These are phyloP conservation scores for Musa beccarii DNA, from an alignment of 176 grass and related monocot genomes.

Conservation along the genomic window DNA sequence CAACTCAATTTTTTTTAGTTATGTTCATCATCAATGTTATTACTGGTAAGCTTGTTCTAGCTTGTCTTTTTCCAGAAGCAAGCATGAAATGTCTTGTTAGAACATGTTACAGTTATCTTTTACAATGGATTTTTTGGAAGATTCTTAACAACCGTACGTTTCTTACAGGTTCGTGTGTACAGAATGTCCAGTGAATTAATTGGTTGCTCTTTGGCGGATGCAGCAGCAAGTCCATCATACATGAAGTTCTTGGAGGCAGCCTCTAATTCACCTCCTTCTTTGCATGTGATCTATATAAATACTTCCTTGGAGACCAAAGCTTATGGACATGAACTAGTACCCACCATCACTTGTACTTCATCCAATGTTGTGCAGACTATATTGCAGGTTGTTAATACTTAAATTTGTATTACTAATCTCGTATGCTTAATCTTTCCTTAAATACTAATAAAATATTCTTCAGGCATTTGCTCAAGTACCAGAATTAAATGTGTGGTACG, in stretches of 20 bases:
- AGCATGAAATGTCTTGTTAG: not conserved
- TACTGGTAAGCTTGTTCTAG: not conserved
- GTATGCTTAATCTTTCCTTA: not conserved
- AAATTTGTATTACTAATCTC: not conserved
- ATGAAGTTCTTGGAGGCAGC: conserved; percentile 62
- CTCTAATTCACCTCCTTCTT: conserved; percentile 56
- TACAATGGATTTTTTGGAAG: not conserved
- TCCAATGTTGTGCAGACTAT: conserved; percentile 97
- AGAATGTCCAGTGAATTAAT: conserved; percentile 95
- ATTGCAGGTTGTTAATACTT: conserved; percentile 58
- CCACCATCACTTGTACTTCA: conserved; percentile 95
- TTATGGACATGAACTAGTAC: conserved; percentile 81
- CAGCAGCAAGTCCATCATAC: conserved; percentile 80
- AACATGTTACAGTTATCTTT: conserved; percentile 8
- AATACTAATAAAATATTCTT: conserved; percentile 13
- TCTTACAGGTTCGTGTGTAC: conserved; percentile 75
- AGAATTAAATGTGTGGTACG: conserved; percentile 85
- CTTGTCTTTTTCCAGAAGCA: not conserved
- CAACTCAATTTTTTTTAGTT: not conserved
- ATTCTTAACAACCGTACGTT: not conserved
- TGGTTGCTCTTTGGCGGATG: conserved; percentile 91
- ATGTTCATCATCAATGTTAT: not conserved
- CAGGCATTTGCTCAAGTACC: conserved; percentile 91
- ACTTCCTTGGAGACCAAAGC: conserved; percentile 96
- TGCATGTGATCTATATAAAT: conserved; percentile 99